These are phyloP conservation scores for Diaporthe citrichinensis DNA, from an alignment of 2,329 filamentous ascomycete species.

Conservation along the genomic window DNA sequence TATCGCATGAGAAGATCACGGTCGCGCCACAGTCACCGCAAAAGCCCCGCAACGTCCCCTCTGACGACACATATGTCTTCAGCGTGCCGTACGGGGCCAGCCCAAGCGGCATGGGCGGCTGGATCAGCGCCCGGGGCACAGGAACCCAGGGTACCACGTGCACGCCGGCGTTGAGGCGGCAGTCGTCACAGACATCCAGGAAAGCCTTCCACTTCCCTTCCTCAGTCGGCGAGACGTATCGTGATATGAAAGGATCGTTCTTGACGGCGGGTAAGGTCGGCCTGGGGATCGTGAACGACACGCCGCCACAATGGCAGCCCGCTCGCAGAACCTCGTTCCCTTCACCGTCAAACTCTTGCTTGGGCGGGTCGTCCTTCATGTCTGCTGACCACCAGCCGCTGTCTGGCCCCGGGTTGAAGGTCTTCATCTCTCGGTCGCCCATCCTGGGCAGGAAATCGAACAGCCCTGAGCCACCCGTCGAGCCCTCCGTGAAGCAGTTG, in stretches of 20 bases:
- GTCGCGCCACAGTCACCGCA: conserved; percentile 63
- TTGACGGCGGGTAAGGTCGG: conserved; percentile 52
- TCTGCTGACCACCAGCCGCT: conserved; percentile 47
- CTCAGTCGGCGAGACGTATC: conserved; percentile 55
- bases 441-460: conserved; percentile 53
- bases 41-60: conserved; percentile 57
- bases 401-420: conserved; percentile 55
- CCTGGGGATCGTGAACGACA: conserved; percentile 60
- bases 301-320: conserved; percentile 62
- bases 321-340: conserved; percentile 58
- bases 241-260: conserved; percentile 49
- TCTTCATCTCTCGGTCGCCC: conserved; percentile 48
- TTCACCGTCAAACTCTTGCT: conserved; percentile 51
- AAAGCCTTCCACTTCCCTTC: conserved; percentile 58
- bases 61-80: conserved; percentile 58
- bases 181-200: conserved; percentile 61
- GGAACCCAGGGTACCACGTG: conserved; percentile 60
- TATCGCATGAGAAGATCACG: conserved; percentile 53
- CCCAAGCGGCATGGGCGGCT: conserved; percentile 54
- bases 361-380: conserved; percentile 31
- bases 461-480: conserved; percentile 54
- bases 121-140: conserved; percentile 54
- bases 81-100: conserved; percentile 57
- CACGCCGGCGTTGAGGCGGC: conserved; percentile 58
- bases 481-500: conserved; percentile 55